Base-by-base conservation (phyloP, 768 basidiomycete genomes). In the Pisolithus tinctorius region DNA sequence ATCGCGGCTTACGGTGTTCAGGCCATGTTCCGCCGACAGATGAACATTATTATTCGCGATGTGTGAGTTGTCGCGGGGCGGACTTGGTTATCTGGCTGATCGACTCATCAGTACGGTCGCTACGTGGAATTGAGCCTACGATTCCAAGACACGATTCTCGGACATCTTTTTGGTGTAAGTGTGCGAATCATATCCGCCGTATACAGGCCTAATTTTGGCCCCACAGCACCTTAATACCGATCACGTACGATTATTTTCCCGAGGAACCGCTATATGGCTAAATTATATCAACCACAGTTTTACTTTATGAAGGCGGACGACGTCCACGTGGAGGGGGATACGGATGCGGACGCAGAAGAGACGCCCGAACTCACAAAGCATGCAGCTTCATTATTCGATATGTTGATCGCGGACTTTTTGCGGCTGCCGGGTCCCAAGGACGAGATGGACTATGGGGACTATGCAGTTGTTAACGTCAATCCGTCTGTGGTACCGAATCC, bases 21-120 rank as follows among this genome's bases (percentile, higher is more conserved):
- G 93, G 93, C 0, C 93, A 96, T 70, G 86, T 96, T 30, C 91
- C 93, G 7, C 90, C 93, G 4, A 83, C 86, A 9, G 72, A 79
- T 47, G 80, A 80, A 8, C 86, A 86, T 64, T 94, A 86, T 67
- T 93, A 85, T 64, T 81, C 85, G 14, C 89, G 88, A 73, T 93
- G 91, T 68, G 88, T 90, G 65, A 72, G 87, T 72, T 16, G 9
- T 20, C 25, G 20, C 26, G 23, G n/a, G 37, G 27, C 16, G 3
- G 17, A 9, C 17, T 39, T 26, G n/a, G 17, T 13, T 20, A 27
- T n/a, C 26, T 23, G 31, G 14, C 14, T 45, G 40, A 31, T 14
- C 6, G 11, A 29, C 27, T 14, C 45, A 25, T 44, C 58, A 74
- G 78, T 86, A 83, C 63, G 75, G 80, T 54, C 82, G 82, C 34